Percentiles rank a stretch among this genome's conserved stretches.
phyloP scores from a whole-genome alignment of 2,329 filamentous ascomycete species.

The Alternaria rosae region DNA sequence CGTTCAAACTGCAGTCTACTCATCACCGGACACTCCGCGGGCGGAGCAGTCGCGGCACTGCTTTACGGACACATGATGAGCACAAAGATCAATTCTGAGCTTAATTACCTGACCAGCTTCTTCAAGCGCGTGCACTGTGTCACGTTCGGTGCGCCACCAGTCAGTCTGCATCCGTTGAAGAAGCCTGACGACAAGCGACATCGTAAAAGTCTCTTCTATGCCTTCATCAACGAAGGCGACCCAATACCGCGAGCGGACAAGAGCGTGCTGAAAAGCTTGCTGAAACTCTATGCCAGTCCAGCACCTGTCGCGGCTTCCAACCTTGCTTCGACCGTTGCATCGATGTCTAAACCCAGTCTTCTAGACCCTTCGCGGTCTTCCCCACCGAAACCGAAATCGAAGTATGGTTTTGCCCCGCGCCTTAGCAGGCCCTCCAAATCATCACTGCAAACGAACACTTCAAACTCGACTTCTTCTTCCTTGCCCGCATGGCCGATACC shows the following conservation, averaged over 20 bases:
- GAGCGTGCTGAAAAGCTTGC: slow-evolving; percentile 74
- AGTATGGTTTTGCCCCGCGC: slow-evolving; percentile 12
- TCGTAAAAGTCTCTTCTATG: slow-evolving; percentile 76
- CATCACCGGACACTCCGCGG: slow-evolving; percentile 86
- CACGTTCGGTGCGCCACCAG: slow-evolving; percentile 83
- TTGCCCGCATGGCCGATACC: slow-evolving; percentile 70
- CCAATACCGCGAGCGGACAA: slow-evolving; percentile 80
- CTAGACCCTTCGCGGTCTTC: slow-evolving; percentile 10
- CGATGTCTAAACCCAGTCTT: slow-evolving; percentile 37
- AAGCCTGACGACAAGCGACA: slow-evolving; percentile 59
- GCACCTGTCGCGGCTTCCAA: slow-evolving; percentile 51
- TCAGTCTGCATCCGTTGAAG: slow-evolving; percentile 73
- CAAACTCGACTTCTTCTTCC: slow-evolving; percentile 41
- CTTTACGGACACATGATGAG: slow-evolving; percentile 84
- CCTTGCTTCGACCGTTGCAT: slow-evolving; percentile 25
- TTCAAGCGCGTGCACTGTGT: slow-evolving; percentile 86
- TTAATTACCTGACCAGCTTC: slow-evolving; percentile 70
- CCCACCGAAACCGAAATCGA: slow-evolving; percentile 24
- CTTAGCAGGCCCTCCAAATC: slow-evolving; percentile 32
- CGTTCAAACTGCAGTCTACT: slow-evolving; percentile 73
- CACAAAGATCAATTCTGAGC: slow-evolving; percentile 68
- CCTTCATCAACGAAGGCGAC: slow-evolving; percentile 86
- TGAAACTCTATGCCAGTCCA: slow-evolving; percentile 73
- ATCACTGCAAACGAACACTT: slow-evolving; percentile 32
- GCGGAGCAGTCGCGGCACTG: slow-evolving; percentile 81